These are phyloP conservation scores for Fragosphaeria purpurea DNA, from an alignment of 2,329 filamentous ascomycete genomes.

Conservation along the genomic window DNA sequence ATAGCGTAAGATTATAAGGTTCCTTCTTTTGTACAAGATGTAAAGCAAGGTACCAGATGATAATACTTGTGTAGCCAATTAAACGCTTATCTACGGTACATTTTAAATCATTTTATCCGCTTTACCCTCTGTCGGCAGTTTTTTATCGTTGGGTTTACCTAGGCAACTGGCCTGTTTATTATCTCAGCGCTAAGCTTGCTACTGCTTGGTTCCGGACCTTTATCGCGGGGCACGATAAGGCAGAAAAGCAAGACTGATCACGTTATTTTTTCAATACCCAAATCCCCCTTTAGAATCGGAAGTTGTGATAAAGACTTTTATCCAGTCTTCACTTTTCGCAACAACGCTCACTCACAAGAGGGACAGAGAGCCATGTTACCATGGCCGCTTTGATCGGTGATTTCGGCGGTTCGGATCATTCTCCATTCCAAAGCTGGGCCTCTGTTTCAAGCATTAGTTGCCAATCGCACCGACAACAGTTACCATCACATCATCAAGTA, in stretches of 20 bases:
- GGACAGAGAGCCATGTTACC: conserved; percentile 25
- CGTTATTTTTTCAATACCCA: not conserved
- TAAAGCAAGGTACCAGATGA: too few relatives aligned
- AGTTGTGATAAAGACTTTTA: not conserved
- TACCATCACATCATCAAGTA: conserved; percentile 32
- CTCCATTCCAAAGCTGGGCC: conserved; percentile 45
- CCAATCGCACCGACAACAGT: conserved; percentile 37
- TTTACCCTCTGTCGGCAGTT: too few relatives aligned
- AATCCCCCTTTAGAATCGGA: not conserved
- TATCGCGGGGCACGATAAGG: conserved; percentile 12
- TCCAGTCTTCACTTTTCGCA: not conserved
- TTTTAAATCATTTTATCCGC: too few relatives aligned
- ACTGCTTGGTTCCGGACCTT: conserved; percentile 8
- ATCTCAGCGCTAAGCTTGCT: too few relatives aligned
- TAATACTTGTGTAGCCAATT: too few relatives aligned
- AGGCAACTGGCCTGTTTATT: too few relatives aligned
- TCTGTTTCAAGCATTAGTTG: conserved; percentile 34
- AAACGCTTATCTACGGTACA: too few relatives aligned
- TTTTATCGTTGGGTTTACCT: too few relatives aligned
- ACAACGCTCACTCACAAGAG: not conserved
- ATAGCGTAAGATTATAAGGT: too few relatives aligned
- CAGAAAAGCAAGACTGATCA: conserved; percentile 8
- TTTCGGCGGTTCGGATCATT: conserved; percentile 57
- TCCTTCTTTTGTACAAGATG: too few relatives aligned
- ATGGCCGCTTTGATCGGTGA: conserved; percentile 61